Base-by-base conservation (phyloP, 2,329 filamentous ascomycete genomes). In the Dryadomyces quercus-mongolicae region DNA sequence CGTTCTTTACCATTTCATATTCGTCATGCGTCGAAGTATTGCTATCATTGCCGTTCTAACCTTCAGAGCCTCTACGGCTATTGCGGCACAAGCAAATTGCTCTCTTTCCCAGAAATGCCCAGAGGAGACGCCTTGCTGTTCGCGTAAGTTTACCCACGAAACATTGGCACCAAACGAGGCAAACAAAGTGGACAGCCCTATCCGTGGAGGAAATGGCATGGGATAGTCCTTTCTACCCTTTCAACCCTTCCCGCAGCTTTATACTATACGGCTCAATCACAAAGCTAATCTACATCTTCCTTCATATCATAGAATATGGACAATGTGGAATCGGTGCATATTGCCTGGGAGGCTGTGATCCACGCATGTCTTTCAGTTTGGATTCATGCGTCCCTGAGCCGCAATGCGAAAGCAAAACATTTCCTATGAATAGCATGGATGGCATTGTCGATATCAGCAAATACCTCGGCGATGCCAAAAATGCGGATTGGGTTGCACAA, bases 321-420 rank as follows among this genome's bases (percentile, higher is more conserved):
- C 77, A 92, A 69, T 97, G 93, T 65, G 93, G 92, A 72, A 82
- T 90, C 54, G 93, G 93, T 64, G 93, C 91, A 54, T 97, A 87
- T 78, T 98, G 93, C 66, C 81, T 98, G 20, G 93, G 93, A 63
- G 93, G 93, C 59, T 98, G 93, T 74, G 92, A 97, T 67, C 88
- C 90, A 36, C 80, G 83, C 65, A 85, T 84, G 71, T 97, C 92
- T 49, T 86, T 84, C 73, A 80, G 80, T 13, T 77, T 96, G 62
- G 82, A 94, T 61, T 84, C 92, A 2, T 98, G 93, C 70, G 82
- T 88, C 8, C 88, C 93, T 16, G 85, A 78, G 55, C 92, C 93
- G 6, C 78, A 88, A 34, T 98, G 93, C 75, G 66, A 88, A 74
- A 81, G 77, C 68, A 79, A 80, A 63, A 82, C 77, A 52, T 88